Evolutionary conservation across 768 basidiomycete species (phyloP), one percentile per base, ranked within the genome.

Genomic region (Tulasnella sp.): DNA sequence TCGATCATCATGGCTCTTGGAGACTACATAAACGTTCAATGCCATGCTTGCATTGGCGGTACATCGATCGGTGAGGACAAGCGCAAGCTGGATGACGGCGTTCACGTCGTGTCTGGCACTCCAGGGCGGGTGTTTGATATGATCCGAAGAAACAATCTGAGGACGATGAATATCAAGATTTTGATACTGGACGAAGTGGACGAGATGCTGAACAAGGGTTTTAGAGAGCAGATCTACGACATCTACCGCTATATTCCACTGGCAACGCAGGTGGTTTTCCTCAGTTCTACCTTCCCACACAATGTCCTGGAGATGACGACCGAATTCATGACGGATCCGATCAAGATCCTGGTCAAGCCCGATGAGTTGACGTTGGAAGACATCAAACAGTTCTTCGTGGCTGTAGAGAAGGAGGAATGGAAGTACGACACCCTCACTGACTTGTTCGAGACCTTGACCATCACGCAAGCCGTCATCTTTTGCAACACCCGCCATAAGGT

Each of bases 351-450:
- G 66, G 93, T 98, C 72, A 96, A 97, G 78, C 91, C 92, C 85
- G 93, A 97, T 68, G 94, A 99, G 73, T 80, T 97, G 78, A 96
- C 94, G 53, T 78, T 97, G 59, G 94, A 99, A 68, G 87, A 87
- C 8, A 92, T 93, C 74, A 92, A 92, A 67, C 91, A 94, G 70
- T 93, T 93, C 75, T 92, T 92, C 77, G 90, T 99, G 52, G 94
- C 93, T 48, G 94, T 99, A 58, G 94, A 97, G 74, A 96, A 97
- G 75, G 94, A 99, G 72, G 94, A 99, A 69, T 97, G 93, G 93
- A 99, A 99, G 70, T 93, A 96, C 68, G 93, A 97, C 73, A 97
- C 93, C 0, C 78, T 99, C 30, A 96, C 89, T 69, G 94, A 96
- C 74, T 74, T 99, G 49, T 98, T 96, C 73, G 94, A 98, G 72